Percentiles rank a stretch among this genome's conserved stretches.
These are phyloP conservation scores for Zalaria sp. DNA, from an alignment of 2,329 filamentous ascomycete genomes.

Conservation along the genomic window DNA sequence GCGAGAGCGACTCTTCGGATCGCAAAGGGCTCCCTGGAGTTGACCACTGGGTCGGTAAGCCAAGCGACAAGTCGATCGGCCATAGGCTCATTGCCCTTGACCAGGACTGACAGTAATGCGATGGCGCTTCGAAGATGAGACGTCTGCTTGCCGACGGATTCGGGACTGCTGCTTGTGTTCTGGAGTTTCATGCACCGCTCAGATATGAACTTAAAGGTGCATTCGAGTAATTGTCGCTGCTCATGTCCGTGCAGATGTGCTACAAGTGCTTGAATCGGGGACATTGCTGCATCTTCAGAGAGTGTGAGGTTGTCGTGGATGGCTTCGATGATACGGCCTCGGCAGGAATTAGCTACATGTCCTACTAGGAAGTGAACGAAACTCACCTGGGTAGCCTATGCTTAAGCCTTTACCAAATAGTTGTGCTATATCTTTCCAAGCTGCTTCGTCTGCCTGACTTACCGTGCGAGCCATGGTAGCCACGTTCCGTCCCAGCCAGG, in stretches of 20 bases:
- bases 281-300: not conserved
- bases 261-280: slow-evolving; percentile 17
- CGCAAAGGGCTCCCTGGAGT: slow-evolving; percentile 8
- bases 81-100: slow-evolving; percentile 5
- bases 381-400: slow-evolving; percentile 57
- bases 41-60: slow-evolving; percentile 11
- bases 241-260: slow-evolving; percentile 31
- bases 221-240: slow-evolving; percentile 29
- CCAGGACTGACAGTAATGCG: slow-evolving; percentile 6
- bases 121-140: slow-evolving; percentile 4
- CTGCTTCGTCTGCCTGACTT: slow-evolving; percentile 10
- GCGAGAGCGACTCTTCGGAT: slow-evolving; percentile 15
- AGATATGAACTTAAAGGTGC: slow-evolving; percentile 14
- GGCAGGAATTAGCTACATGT: not conserved
- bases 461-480: slow-evolving; percentile 29
- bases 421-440: slow-evolving; percentile 23
- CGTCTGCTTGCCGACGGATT: not conserved
- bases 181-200: slow-evolving; percentile 6
- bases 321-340: slow-evolving; percentile 3
- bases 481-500: slow-evolving; percentile 59
- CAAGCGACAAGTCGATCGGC: slow-evolving; percentile 10
- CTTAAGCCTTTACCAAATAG: slow-evolving; percentile 47
- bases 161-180: not conserved
- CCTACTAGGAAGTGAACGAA: not conserved
- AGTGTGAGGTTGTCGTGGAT: slow-evolving; percentile 1